Percentiles rank a stretch among this genome's conserved stretches.
These are phyloP conservation scores for Blumeriella jaapii DNA, from an alignment of 2,329 filamentous ascomycete species.

Conservation along the genomic window DNA sequence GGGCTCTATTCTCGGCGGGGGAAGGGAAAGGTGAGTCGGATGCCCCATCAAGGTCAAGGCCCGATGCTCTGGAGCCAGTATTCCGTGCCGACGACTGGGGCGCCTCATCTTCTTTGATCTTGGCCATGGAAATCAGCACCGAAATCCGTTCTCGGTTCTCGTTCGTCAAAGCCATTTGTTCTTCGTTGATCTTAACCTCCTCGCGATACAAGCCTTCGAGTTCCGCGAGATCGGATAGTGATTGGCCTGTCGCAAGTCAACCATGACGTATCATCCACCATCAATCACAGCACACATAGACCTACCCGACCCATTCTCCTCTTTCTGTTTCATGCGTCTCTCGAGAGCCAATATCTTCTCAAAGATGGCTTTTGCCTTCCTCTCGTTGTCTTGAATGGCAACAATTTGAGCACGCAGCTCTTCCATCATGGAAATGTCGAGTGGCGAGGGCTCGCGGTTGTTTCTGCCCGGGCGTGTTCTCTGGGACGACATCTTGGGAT, in stretches of 20 bases:
- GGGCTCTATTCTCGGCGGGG: slow-evolving; percentile 21
- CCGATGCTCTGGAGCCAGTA: slow-evolving; percentile 16
- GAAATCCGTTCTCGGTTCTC: too few relatives aligned
- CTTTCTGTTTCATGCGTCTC: slow-evolving; percentile 6
- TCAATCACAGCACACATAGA: neutral
- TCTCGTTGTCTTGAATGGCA: slow-evolving; percentile 1
- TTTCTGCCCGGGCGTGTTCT: slow-evolving; percentile 8
- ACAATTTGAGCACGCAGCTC: neutral
- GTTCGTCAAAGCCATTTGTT: slow-evolving; percentile 15
- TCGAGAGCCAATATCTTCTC: slow-evolving; percentile 15
- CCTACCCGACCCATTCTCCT: slow-evolving; percentile 11
- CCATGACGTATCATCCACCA: neutral
- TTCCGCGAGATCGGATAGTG: slow-evolving; percentile 18
- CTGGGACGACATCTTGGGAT: slow-evolving; percentile 17
- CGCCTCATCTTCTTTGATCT: slow-evolving; percentile 22
- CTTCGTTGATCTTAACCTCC: slow-evolving; percentile 23
- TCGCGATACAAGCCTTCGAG: slow-evolving; percentile 23
- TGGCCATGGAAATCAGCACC: too few relatives aligned
- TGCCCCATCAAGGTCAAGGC: slow-evolving; percentile 24
- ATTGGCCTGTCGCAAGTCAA: slow-evolving; percentile 14
- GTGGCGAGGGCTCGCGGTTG: too few relatives aligned
- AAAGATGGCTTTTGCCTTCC: slow-evolving; percentile 10
- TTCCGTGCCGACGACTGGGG: slow-evolving; percentile 15
- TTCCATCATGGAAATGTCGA: slow-evolving; percentile 7
- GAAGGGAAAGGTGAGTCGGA: slow-evolving; percentile 25